Base-by-base conservation (phyloP, 805 yeast genomes). In the Candida stauntonica region DNA sequence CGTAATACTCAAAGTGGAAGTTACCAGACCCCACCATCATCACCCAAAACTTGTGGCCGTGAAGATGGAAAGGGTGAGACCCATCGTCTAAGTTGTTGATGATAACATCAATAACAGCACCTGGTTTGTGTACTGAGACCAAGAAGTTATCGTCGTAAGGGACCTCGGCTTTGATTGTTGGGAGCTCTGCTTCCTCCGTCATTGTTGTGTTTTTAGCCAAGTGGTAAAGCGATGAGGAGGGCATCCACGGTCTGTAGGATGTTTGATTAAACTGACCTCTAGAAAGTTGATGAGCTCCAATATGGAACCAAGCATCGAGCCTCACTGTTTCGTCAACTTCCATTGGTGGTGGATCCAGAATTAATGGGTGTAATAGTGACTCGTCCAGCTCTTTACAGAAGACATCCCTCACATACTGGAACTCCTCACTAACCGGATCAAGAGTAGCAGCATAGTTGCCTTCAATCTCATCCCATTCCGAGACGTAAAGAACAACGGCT, bases 51-150 rank as follows among this genome's bases (percentile, higher is more conserved):
- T 57, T 57, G 36, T 59, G 56, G 12, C 82, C 82, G 46, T 76
- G 82, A 46, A 76, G 65, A 50, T 76, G 82, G 72, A 76, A 75
- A 2, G 82, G 82, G 52, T 76, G 82, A 32, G 75, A 71, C 42
- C 82, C 79, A 11, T 79, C 81, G 53, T 83, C 93, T 47, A 63
- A 66, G 51, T 83, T 84, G 56, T 81, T 79, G 31, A 84, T 59
- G 3, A 81, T 72, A 21, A 84, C 54, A 48, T 84, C 91, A 29
- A 84, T 69, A 5, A 43, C 26, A 72, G 70, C 29, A 44, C 47
- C 27, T 19, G 54, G 47, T 21, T 53, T 29, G 33, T 54, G 44
- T 26, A 55, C 32, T 23, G 53, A 50, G 9, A 57, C 35, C 24
- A 55, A 34, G 30, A 47, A 48, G 23, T 46, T 49, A 37, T 24